A percentile compares a stretch with the other conserved stretches of the same genome.
Evolutionary conservation across 2,329 filamentous ascomycete genomes (phyloP).

Genomic region (Penicillium italicum): DNA sequence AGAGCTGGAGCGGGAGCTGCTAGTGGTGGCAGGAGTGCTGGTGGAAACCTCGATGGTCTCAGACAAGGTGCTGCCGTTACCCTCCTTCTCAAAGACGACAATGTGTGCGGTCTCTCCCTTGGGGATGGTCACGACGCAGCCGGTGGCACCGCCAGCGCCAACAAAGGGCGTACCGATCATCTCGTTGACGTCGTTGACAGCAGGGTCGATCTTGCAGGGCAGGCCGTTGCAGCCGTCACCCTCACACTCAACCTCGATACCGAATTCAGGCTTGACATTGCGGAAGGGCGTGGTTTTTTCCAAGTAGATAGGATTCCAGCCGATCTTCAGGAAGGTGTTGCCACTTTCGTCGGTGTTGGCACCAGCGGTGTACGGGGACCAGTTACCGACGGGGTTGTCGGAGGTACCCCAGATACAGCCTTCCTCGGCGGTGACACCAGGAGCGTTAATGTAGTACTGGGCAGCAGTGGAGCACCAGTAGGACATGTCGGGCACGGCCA

Average conservation of each 20-base stretch:
- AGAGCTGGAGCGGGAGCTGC: slow-evolving; percentile 12
- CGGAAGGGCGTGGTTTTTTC: slow-evolving; percentile 52
- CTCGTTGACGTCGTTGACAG: slow-evolving; percentile 52
- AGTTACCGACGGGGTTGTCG: slow-evolving; percentile 65
- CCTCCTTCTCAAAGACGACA: slow-evolving; percentile 53
- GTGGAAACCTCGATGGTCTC: slow-evolving; percentile 13
- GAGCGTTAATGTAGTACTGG: slow-evolving; percentile 77
- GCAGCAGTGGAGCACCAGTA: slow-evolving; percentile 73
- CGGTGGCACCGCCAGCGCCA: slow-evolving; percentile 66
- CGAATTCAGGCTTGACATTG: slow-evolving; percentile 60
- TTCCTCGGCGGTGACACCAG: slow-evolving; percentile 57
- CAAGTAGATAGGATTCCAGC: slow-evolving; percentile 72
- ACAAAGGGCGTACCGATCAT: slow-evolving; percentile 56
- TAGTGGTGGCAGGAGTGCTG: slow-evolving; percentile 10
- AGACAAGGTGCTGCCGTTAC: slow-evolving; percentile 11
- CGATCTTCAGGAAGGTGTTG: slow-evolving; percentile 69
- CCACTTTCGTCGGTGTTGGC: slow-evolving; percentile 65
- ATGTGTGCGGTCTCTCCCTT: slow-evolving; percentile 65
- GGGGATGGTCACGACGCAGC: slow-evolving; percentile 73
- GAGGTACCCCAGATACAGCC: slow-evolving; percentile 70
- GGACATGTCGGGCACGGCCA: slow-evolving; percentile 65
- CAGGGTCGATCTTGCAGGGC: slow-evolving; percentile 69
- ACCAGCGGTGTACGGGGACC: slow-evolving; percentile 72
- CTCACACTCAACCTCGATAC: slow-evolving; percentile 67
- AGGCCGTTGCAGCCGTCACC: slow-evolving; percentile 64